A percentile compares a stretch with the other conserved stretches of the same genome.
Conservation (phyloP, 192 early-diverging fungal species). For the Phycomyces blakesleeanus region DNA sequence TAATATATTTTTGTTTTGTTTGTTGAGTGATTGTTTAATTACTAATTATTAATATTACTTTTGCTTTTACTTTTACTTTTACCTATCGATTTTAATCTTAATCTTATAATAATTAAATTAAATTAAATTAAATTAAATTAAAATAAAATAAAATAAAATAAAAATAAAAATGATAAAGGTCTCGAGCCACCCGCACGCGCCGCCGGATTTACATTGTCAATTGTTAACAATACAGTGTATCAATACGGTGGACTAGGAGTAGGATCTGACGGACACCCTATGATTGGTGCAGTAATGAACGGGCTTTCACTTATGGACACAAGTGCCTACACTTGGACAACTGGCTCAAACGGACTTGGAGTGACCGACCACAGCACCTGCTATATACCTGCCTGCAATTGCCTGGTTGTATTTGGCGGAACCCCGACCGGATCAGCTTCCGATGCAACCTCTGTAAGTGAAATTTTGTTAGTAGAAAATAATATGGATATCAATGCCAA, state of each 20-base stretch:
- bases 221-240: constrained; percentile 50
- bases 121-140: no score
- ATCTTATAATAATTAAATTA: no score
- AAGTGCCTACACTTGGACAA: constrained; percentile 23
- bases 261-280: constrained; percentile 17
- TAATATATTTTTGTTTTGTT: constrained; percentile 1
- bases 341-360: constrained; percentile 25
- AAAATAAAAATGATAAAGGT: constrained; percentile 3
- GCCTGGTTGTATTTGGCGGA: constrained; percentile 64
- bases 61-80: no score
- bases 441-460: constrained; percentile 41
- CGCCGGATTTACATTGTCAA: constrained; percentile 49
- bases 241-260: constrained; percentile 31
- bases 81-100: no score
- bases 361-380: constrained; percentile 33
- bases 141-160: no score
- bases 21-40: no score
- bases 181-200: constrained; percentile 32
- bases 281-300: constrained; percentile 19
- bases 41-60: no score
- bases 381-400: constrained; percentile 38
- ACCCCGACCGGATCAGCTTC: constrained; percentile 40
- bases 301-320: constrained; percentile 23
- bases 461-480: not conserved
- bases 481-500: constrained; percentile 11